Evolutionary conservation across 73 alveolate species (phyloP).

Genomic region (Effrenium voratum): DNA sequence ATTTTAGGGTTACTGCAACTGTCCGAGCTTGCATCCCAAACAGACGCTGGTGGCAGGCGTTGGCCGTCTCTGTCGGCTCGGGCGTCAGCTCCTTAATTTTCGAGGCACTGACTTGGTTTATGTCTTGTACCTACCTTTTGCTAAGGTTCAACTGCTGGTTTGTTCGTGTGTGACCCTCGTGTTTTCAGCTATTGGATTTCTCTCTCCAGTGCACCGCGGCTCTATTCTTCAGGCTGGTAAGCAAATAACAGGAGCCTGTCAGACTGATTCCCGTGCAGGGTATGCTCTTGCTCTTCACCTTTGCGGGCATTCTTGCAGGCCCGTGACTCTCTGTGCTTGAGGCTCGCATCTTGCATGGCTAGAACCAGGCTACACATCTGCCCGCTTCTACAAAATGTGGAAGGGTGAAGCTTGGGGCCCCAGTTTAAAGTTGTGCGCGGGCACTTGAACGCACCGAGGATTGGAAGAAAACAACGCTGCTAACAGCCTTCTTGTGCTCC

Average conservation of each 20-base stretch:
- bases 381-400: slow-evolving; percentile 93
- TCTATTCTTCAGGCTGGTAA: slow-evolving; percentile 66
- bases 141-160: slow-evolving; percentile 93
- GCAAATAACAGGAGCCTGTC: not conserved
- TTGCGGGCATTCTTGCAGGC: slow-evolving; percentile 88
- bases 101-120: too few relatives aligned
- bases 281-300: slow-evolving; percentile 92
- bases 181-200: slow-evolving; percentile 74
- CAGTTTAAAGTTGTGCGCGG: not conserved
- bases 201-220: slow-evolving; percentile 93
- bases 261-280: slow-evolving; percentile 20
- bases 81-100: slow-evolving; percentile 12
- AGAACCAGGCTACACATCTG: slow-evolving; percentile 85
- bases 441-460: slow-evolving; percentile 9
- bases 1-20: too few relatives aligned
- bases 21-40: too few relatives aligned
- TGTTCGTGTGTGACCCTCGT: slow-evolving; percentile 86
- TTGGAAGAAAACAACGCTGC: slow-evolving; percentile 93
- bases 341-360: not conserved
- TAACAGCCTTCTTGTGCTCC: slow-evolving; percentile 67
- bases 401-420: slow-evolving; percentile 63
- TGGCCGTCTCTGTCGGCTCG: slow-evolving; percentile 88
- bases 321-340: not conserved
- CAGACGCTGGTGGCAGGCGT: not conserved
- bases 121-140: not conserved